Evolutionary conservation across 768 basidiomycete species (phyloP), one percentile per base, ranked within the genome.

Genomic region (Phylloporus sp.): DNA sequence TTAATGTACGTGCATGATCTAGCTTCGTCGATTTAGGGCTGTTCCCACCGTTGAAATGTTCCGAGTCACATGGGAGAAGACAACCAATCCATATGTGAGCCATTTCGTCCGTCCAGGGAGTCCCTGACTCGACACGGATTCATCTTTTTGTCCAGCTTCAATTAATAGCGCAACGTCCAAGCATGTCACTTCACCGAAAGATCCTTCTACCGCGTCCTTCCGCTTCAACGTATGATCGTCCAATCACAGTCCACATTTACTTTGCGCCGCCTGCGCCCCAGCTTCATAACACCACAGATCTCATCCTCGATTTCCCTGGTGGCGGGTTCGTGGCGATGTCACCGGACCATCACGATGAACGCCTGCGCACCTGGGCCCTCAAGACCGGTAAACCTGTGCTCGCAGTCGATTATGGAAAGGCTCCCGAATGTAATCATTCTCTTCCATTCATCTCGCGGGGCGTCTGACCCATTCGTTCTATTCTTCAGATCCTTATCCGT

Each of bases 301-400:
- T 98, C 20, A 84, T 97, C 31, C 71, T 97, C 22, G 96, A 98
- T 61, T 82, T 90, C 46, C 95, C 96, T 13, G 96, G 96, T 5
- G 96, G 96, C 6, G 96, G 96, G 0, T 99, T 97, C 65, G 84
- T 98, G 40, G 88, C 91, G 20, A 96, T 98, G 93, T 80, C 78
- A 6, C 96, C 96, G 3, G 86, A 90, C 58, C 93, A 97, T 66
- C 96, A 99, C 55, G 95, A 96, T 68, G 95, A 98, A 62, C 78
- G 96, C 13, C 73, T 97, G 46, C 74, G 89, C 42, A 75, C 77
- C 56, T 98, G 96, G 95, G 87, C 93, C 4, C 69, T 80, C 26
- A 74, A 73, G 38, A 90, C 89, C 0, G 78, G 84, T 11, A 83
- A 81, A 59, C 87, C 89, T 13, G 79, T 97, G 4, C 69, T 98